Percentiles rank a stretch among this genome's conserved stretches.
phyloP scores from a whole-genome alignment of 257 asterid species.

The Linaria vulgaris region DNA sequence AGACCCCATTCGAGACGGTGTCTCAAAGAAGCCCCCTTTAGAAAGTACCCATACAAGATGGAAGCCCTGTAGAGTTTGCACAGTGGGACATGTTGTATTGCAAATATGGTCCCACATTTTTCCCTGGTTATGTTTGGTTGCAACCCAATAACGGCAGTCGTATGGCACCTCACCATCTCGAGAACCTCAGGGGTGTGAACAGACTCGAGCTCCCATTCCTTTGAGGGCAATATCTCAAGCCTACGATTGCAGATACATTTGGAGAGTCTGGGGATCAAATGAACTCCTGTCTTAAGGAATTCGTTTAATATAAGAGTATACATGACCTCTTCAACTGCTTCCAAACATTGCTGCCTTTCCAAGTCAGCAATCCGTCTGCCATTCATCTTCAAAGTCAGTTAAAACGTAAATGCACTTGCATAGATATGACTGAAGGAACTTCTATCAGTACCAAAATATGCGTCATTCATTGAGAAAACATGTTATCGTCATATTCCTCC shows the following conservation, averaged over 20 bases:
- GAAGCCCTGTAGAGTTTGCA: slow-evolving; percentile 63
- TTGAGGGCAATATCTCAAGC: slow-evolving; percentile 76
- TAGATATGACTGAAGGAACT: neutral
- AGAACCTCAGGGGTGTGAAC: slow-evolving; percentile 64
- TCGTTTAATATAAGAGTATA: slow-evolving; percentile 51
- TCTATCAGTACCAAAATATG: neutral
- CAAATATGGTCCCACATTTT: slow-evolving; percentile 56
- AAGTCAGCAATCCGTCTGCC: slow-evolving; percentile 77
- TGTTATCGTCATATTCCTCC: no score
- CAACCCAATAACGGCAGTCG: slow-evolving; percentile 49
- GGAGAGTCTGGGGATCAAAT: slow-evolving; percentile 68
- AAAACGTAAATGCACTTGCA: slow-evolving; percentile 16
- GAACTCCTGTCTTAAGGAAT: slow-evolving; percentile 65
- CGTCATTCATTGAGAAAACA: neutral
- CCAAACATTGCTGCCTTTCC: slow-evolving; percentile 50
- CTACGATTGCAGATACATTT: slow-evolving; percentile 67
- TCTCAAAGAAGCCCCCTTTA: slow-evolving; percentile 72
- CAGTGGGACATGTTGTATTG: slow-evolving; percentile 44
- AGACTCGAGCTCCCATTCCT: slow-evolving; percentile 88
- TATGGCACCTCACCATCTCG: slow-evolving; percentile 74
- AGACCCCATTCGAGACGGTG: slow-evolving; percentile 58
- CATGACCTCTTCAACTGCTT: slow-evolving; percentile 76
- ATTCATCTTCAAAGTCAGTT: slow-evolving; percentile 27
- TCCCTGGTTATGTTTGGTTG: slow-evolving; percentile 47
- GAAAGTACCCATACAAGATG: slow-evolving; percentile 71